Base-by-base conservation (phyloP, 2,329 filamentous ascomycete species). In the Aspergillus piperis region DNA sequence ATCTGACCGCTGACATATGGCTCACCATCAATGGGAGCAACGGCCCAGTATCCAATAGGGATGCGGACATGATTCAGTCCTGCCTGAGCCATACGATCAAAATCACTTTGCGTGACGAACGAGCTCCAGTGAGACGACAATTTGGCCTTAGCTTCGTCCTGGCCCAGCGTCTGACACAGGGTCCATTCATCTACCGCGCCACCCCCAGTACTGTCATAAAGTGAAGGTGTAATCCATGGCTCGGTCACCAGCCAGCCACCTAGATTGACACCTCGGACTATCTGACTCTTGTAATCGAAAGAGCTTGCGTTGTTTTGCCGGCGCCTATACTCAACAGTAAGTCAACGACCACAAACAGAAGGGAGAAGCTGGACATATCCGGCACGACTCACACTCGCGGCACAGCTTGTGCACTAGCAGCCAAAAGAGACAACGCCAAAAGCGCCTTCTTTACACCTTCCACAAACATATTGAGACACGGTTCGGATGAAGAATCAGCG, bases 41-140 rank as follows among this genome's bases (percentile, higher is more conserved):
- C 73, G 36, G 86, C 86, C 87, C 87, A 89, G 70, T 88, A 88
- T 5, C 87, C 87, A 54, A 89, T 80, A 1, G 87, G 87, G 57
- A 89, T 88, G 50, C 87, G 79, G 39, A 88, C 84, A 64, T 87
- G 82, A 73, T 88, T 89, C 69, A 89, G 72, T 4, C 86, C 86
- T 15, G 80, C 78, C 15, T 68, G 71, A n/a, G 80, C 81, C 61
- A 88, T 87, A 55, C 82, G 76, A 19, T 79, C 71, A 70, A 88
- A 85, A 68, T 87, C 85, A 21, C 74, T 77, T 61, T 82, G 72
- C 1, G 81, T 82, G 64, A 86, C 81, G 76, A 83, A 89, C 8
- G 78, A 80, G 52, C 80, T 76, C 87, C 87, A 89, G 69, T 89
- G 87, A 25, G 77, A 64, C 7, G 77, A 76, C 39, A 89, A 73